These are phyloP conservation scores for Boletus hoseneyae DNA, from an alignment of 1,284 basidiomycete species.

Conservation along the genomic window DNA sequence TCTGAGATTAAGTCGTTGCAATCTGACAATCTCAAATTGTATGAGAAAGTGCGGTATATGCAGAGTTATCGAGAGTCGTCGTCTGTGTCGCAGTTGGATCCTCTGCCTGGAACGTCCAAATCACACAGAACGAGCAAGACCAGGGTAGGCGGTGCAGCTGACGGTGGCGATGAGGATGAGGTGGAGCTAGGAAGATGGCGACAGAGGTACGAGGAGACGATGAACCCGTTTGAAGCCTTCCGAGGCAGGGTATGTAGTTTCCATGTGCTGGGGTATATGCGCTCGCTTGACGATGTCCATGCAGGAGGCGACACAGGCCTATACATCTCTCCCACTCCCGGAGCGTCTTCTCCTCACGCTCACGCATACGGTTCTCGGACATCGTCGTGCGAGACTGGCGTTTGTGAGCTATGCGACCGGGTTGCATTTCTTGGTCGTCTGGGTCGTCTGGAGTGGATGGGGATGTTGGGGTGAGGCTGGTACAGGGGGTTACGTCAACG, in stretches of 20 bases:
- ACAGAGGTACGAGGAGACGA: conserved; percentile 89
- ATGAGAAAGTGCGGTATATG: conserved; percentile 97
- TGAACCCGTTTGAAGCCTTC: conserved; percentile 98
- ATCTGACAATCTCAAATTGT: conserved; percentile 90
- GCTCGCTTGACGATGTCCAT: not conserved
- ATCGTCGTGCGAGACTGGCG: conserved; percentile 77
- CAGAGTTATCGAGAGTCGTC: conserved; percentile 84
- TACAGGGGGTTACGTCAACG: conserved; percentile 1
- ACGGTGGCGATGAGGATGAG: conserved; percentile 62
- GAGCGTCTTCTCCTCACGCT: conserved; percentile 86
- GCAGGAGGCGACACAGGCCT: conserved; percentile 90
- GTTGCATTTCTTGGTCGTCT: conserved; percentile 78
- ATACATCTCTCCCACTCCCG: conserved; percentile 87
- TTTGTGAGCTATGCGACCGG: conserved; percentile 81
- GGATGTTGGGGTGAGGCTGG: conserved; percentile 33
- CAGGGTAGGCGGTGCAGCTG: conserved; percentile 80
- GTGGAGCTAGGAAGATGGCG: conserved; percentile 90
- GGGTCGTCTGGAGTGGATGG: conserved; percentile 69
- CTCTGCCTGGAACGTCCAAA: conserved; percentile 49
- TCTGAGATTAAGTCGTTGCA: conserved; percentile 87
- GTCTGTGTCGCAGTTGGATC: conserved; percentile 62
- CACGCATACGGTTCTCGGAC: conserved; percentile 84
- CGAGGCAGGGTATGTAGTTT: conserved; percentile 76
- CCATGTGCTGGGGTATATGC: not conserved
- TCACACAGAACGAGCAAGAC: conserved; percentile 35